A percentile compares a stretch with the other conserved stretches of the same genome.
These are phyloP conservation scores for Ogataea henricii DNA, from an alignment of 805 yeast species.

Conservation along the genomic window DNA sequence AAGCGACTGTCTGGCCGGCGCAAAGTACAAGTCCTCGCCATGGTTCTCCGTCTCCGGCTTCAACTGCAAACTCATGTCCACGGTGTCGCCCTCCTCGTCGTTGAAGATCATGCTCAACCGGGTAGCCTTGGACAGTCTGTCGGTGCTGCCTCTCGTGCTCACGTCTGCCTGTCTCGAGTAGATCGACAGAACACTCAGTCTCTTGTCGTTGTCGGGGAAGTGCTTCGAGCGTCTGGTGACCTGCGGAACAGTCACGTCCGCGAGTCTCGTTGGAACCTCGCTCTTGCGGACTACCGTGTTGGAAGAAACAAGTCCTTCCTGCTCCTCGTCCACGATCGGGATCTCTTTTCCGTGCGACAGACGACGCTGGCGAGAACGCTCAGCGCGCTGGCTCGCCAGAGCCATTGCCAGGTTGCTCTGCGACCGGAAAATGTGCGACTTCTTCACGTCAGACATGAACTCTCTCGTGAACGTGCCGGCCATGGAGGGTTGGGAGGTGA, in stretches of 20 bases:
- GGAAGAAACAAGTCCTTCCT: slow-evolving; percentile 12
- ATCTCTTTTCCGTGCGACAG: slow-evolving; percentile 5
- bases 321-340: slow-evolving; percentile 16
- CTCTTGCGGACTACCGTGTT: slow-evolving; percentile 24
- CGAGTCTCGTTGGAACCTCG: slow-evolving; percentile 50
- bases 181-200: slow-evolving; percentile 70
- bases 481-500: slow-evolving; percentile 3
- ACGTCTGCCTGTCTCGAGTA: too few relatives aligned
- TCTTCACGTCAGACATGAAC: slow-evolving; percentile 46
- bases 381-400: neutral
- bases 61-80: slow-evolving; percentile 26
- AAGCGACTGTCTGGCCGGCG: slow-evolving; percentile 32
- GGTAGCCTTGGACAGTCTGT: slow-evolving; percentile 25
- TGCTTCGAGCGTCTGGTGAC: slow-evolving; percentile 69
- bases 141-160: slow-evolving; percentile 13
- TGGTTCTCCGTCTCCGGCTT: slow-evolving; percentile 11
- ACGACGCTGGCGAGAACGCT: neutral
- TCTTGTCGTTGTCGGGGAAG: slow-evolving; percentile 61
- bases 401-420: slow-evolving; percentile 22
- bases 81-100: slow-evolving; percentile 27
- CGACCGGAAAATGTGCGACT: slow-evolving; percentile 45
- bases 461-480: slow-evolving; percentile 42
- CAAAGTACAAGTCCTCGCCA: slow-evolving; percentile 34
- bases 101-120: slow-evolving; percentile 33
- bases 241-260: slow-evolving; percentile 68